A percentile compares a stretch with the other conserved stretches of the same genome.
These are phyloP conservation scores for Syncephalastrum sp. DNA, from an alignment of 371 early-diverging fungal species.

Conservation along the genomic window DNA sequence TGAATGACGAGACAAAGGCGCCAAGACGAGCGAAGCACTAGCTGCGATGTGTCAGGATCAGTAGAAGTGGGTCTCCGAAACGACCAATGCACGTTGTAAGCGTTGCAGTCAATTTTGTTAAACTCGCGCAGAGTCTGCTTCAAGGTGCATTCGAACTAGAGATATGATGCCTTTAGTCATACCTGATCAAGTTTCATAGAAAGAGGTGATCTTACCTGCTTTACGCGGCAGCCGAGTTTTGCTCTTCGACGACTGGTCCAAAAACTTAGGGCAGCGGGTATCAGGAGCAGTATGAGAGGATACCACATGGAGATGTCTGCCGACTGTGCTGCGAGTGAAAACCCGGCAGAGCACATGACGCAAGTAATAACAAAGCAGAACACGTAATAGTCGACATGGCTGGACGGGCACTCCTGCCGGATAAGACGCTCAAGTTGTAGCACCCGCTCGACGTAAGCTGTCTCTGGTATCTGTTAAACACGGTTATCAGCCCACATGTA, in stretches of 20 bases:
- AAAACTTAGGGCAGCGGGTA: conserved; percentile 38
- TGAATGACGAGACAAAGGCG: conserved; percentile 34
- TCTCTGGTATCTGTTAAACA: conserved; percentile 23
- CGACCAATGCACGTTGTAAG: conserved; percentile 26
- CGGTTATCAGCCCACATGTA: not conserved
- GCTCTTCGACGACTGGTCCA: conserved; percentile 42
- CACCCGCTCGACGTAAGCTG: conserved; percentile 22
- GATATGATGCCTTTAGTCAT: not conserved
- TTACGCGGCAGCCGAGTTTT: conserved; percentile 22
- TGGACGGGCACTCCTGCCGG: conserved; percentile 29
- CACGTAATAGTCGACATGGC: conserved; percentile 39
- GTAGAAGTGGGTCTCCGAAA: conserved; percentile 20
- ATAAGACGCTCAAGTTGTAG: conserved; percentile 23
- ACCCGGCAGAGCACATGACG: conserved; percentile 37
- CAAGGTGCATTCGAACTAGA: conserved; percentile 34
- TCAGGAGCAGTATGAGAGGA: conserved; percentile 35
- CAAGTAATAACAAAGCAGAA: conserved; percentile 33
- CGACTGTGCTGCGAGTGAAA: conserved; percentile 40
- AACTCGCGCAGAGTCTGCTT: conserved; percentile 37
- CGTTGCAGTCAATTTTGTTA: conserved; percentile 26
- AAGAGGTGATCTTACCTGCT: conserved; percentile 20
- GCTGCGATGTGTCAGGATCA: conserved; percentile 10
- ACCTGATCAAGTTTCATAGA: not conserved
- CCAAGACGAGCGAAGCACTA: conserved; percentile 13
- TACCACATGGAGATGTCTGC: conserved; percentile 47